These are phyloP conservation scores for Eutrema salsugineum DNA, from an alignment of 441 rosid species.

Conservation along the genomic window DNA sequence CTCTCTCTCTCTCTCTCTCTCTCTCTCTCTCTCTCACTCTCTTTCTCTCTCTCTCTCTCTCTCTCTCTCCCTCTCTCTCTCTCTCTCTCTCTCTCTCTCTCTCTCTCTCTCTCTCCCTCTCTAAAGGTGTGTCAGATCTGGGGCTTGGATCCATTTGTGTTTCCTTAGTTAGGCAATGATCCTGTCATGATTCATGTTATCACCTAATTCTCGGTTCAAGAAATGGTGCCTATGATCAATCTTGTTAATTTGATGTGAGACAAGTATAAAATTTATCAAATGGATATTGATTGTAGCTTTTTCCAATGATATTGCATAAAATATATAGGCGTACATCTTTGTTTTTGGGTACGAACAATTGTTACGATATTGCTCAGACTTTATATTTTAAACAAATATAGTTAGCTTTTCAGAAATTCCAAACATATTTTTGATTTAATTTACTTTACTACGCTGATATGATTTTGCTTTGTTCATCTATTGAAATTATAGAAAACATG, in stretches of 20 bases:
- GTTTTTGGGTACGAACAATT: background rate
- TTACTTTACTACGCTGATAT: background rate
- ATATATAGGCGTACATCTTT: background rate
- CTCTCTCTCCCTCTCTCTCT: constrained; percentile 27
- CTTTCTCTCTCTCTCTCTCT: constrained; percentile 28
- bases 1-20: constrained; percentile 28
- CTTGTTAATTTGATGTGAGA: background rate
- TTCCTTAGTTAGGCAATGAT: constrained; percentile 26
- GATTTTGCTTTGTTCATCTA: background rate
- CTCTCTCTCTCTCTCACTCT: constrained; percentile 26
- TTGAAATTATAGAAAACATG: background rate
- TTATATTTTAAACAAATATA: background rate
- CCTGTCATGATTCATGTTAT: constrained; percentile 23
- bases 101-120: constrained; percentile 27
- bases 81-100: constrained; percentile 23
- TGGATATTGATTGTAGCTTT: background rate
- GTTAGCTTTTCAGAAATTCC: background rate
- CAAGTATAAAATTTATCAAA: background rate
- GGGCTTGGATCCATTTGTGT: constrained; percentile 24
- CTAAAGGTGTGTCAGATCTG: constrained; percentile 33
- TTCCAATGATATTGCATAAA: background rate
- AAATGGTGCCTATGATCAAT: background rate
- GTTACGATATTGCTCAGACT: background rate
- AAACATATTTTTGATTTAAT: background rate
- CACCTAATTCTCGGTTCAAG: constrained; percentile 24